Conservation (phyloP, 129 eudicot species). For the Arctium minus region DNA sequence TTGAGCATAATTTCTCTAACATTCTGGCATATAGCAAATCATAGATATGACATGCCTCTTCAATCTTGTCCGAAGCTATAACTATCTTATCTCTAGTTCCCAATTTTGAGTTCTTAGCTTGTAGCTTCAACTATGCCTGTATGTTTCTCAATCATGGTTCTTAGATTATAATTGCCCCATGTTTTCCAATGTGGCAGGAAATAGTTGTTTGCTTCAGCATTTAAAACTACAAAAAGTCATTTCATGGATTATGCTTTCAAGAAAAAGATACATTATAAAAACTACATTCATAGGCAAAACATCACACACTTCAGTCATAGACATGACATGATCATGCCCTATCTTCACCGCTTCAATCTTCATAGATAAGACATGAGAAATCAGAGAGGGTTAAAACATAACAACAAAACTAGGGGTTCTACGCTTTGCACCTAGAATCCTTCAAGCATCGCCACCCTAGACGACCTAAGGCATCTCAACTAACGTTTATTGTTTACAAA, state of each 20-base stretch:
- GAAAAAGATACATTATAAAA: neutral
- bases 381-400: neutral
- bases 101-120: neutral
- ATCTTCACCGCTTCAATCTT: neutral
- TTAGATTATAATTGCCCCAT: no score
- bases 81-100: neutral
- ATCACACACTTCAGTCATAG: neutral
- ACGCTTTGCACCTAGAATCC: neutral
- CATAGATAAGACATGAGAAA: neutral
- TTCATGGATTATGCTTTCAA: neutral
- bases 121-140: no score
- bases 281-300: neutral
- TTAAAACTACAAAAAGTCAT: neutral
- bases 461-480: neutral
- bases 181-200: no score
- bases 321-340: neutral
- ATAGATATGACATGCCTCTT: neutral
- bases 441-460: neutral
- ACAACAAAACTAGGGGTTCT: neutral
- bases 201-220: no score
- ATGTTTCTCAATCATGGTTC: no score
- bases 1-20: neutral
- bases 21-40: neutral
- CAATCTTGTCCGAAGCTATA: neutral
- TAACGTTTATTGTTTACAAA: neutral